Conservation (phyloP, 768 basidiomycete species). For the Ramaria sp. region DNA sequence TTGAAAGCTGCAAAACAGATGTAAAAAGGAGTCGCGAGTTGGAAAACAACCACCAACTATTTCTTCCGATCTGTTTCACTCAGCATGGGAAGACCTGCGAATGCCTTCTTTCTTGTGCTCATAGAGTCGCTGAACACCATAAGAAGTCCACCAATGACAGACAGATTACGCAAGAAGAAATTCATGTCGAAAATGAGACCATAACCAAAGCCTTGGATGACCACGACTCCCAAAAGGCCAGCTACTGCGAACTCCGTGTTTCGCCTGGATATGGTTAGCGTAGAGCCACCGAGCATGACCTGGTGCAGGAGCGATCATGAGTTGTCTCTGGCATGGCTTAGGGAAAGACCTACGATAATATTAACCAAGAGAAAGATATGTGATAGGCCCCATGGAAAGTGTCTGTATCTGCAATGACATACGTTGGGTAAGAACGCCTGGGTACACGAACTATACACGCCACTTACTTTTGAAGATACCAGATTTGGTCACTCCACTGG, state of each 20-base stretch:
- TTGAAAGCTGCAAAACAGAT: conserved; percentile 59
- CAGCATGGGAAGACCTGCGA: conserved; percentile 82
- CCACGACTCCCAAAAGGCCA: conserved; percentile 82
- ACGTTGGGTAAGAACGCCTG: neutral
- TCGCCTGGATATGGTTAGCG: conserved; percentile 76
- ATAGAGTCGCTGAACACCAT: conserved; percentile 99
- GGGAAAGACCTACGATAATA: conserved; percentile 61
- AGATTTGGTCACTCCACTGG: conserved; percentile 95
- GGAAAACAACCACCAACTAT: conserved; percentile 54
- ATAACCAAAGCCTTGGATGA: conserved; percentile 96
- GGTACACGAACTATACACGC: neutral
- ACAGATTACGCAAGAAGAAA: conserved; percentile 99
- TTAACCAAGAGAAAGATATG: conserved; percentile 89
- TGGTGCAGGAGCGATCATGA: conserved; percentile 21
- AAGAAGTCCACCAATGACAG: conserved; percentile 94
- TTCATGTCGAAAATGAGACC: conserved; percentile 99
- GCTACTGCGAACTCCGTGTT: conserved; percentile 84
- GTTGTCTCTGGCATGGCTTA: neutral
- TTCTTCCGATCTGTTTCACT: conserved; percentile 96
- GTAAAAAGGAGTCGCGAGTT: neutral
- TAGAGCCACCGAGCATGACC: conserved; percentile 84
- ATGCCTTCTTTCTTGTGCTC: conserved; percentile 74
- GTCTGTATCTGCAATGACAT: conserved; percentile 58
- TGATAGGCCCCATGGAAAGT: conserved; percentile 92
- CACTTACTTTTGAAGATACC: conserved; percentile 91